Base-by-base conservation (phyloP, 2,329 filamentous ascomycete genomes). In the Chaetomiaceae sp. region DNA sequence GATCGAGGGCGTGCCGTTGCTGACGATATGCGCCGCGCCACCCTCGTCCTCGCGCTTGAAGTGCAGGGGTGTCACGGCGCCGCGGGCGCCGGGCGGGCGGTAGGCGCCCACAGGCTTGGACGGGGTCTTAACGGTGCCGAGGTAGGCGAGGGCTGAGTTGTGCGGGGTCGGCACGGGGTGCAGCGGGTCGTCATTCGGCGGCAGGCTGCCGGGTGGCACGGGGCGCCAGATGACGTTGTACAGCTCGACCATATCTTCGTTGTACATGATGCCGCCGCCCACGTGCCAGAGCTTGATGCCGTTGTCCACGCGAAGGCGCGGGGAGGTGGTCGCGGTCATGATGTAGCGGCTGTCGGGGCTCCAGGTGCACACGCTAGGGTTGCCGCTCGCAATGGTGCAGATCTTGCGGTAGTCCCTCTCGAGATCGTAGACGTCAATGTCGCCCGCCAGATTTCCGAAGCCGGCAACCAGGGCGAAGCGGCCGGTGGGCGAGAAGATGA, bases 31-130 rank as follows among this genome's bases (percentile, higher is more conserved):
- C 6, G 91, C 90, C 8, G 63, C 86, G 43, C 93, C 93, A 42
- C 93, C 93, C 68, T 98, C 88, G 55, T 98, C 93, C 67, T 98
- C 93, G 48, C 93, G 88, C 75, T 95, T 95, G 74, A 97, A 98
- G 58, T 93, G 87, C 52, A 97, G 74, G 9, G 93, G 93, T 1
- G 93, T 97, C 44, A 82, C 78, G 53, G 86, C 82, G 42, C 93
- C 93, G 56, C 93, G 86, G 22, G 93, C 93, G 56, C 93, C 93
- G 3, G 93, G 93, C 32, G 93, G 93, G 38, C 93, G 84, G 65
- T 98, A 98, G 3, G 93, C 93, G 56, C 93, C 93, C n/a, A 88
- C 89, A 36, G 93, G 89, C 73, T 98, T 98, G 51, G 88, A 93
- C 4, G 93, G 90, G 4, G 90, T 91, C 78, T 97, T 97, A 60